These are phyloP conservation scores for Fusarium phyllophilum DNA, from an alignment of 2,329 filamentous ascomycete genomes.

Conservation along the genomic window DNA sequence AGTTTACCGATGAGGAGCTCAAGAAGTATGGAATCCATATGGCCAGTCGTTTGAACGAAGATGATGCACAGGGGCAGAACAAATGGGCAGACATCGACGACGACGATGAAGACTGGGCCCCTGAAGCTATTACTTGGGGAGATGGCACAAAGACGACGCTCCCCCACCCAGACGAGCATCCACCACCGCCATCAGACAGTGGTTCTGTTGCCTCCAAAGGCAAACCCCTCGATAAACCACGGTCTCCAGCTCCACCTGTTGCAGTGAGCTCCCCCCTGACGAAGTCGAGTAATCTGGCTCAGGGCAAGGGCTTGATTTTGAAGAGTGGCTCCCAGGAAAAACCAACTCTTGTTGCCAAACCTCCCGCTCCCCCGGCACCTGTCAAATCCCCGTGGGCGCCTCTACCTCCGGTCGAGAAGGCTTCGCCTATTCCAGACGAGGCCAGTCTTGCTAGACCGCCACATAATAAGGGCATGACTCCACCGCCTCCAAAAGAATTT, in stretches of 20 bases:
- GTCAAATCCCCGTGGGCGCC: constrained; percentile 93
- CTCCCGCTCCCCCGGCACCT: constrained; percentile 72
- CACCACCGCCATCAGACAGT: constrained; percentile 45
- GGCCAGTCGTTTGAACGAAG: constrained; percentile 79
- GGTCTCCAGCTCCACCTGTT: constrained; percentile 54
- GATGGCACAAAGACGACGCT: constrained; percentile 86
- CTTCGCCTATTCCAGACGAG: constrained; percentile 73
- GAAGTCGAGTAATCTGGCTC: constrained; percentile 59
- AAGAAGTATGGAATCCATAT: constrained; percentile 89
- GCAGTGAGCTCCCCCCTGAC: constrained; percentile 53
- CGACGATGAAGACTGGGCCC: constrained; percentile 87
- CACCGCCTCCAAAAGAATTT: constrained; percentile 75
- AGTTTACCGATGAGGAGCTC: constrained; percentile 87
- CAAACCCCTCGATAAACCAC: constrained; percentile 54
- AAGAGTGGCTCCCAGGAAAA: constrained; percentile 74
- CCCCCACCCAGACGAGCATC: constrained; percentile 67
- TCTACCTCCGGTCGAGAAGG: constrained; percentile 85
- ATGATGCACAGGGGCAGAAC: constrained; percentile 77
- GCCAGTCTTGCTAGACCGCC: constrained; percentile 59
- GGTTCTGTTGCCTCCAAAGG: constrained; percentile 35
- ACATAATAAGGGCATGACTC: constrained; percentile 63
- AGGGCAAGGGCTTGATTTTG: constrained; percentile 70
- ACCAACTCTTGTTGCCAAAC: constrained; percentile 78
- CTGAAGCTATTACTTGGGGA: constrained; percentile 87
- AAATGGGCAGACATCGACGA: constrained; percentile 94